Evolutionary conservation across 2,329 filamentous ascomycete species (phyloP).

Genomic region (Metarhizium guizhouense): DNA sequence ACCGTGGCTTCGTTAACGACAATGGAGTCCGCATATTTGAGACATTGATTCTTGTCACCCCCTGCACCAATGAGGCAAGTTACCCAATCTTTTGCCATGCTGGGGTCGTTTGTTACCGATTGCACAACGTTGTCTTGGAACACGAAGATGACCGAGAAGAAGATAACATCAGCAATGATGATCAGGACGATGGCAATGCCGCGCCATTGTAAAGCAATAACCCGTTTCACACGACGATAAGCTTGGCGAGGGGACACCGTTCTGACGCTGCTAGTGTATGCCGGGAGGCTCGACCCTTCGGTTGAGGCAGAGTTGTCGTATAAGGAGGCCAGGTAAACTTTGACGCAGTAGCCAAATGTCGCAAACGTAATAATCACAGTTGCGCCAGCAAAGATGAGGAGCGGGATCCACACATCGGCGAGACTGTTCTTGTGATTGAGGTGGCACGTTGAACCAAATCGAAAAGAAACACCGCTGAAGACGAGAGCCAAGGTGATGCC

Average conservation of each 20-base stretch:
- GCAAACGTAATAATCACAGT: slow-evolving; percentile 74
- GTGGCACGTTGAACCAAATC: slow-evolving; percentile 86
- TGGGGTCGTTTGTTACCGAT: slow-evolving; percentile 43
- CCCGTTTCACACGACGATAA: slow-evolving; percentile 75
- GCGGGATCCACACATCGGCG: slow-evolving; percentile 81
- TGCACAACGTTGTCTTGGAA: slow-evolving; percentile 69
- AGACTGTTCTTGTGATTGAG: slow-evolving; percentile 85
- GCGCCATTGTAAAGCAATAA: slow-evolving; percentile 88
- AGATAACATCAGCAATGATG: slow-evolving; percentile 84
- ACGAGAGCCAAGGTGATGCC: slow-evolving; percentile 69
- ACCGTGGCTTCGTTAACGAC: slow-evolving; percentile 70
- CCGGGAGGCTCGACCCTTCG: slow-evolving; percentile 60
- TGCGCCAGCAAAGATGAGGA: slow-evolving; percentile 67
- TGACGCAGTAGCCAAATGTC: slow-evolving; percentile 88
- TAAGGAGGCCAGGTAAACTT: slow-evolving; percentile 83
- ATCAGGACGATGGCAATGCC: slow-evolving; percentile 84
- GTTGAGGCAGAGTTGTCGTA: slow-evolving; percentile 64
- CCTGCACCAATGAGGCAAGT: slow-evolving; percentile 52
- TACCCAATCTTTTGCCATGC: slow-evolving; percentile 56
- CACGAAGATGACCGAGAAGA: slow-evolving; percentile 87
- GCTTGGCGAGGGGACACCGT: slow-evolving; percentile 78
- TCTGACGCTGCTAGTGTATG: slow-evolving; percentile 63
- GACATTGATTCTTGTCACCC: slow-evolving; percentile 57
- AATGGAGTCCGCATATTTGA: slow-evolving; percentile 47
- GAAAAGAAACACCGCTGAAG: slow-evolving; percentile 86